A percentile compares a stretch with the other conserved stretches of the same genome.
phyloP scores from a whole-genome alignment of 805 yeast species.

The Pichia californica region DNA sequence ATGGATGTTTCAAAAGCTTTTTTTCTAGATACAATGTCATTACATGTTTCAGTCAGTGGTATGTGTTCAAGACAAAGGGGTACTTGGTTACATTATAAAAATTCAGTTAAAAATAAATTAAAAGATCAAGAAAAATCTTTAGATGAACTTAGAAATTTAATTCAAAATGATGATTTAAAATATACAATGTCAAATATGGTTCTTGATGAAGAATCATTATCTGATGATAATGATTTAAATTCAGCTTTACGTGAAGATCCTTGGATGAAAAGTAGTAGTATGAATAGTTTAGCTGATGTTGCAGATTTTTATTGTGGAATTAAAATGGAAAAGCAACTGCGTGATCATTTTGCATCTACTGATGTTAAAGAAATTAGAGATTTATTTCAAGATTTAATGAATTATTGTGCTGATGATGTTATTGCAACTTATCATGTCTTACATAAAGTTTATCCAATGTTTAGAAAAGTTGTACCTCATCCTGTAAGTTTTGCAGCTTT shows the following conservation, averaged over 20 bases:
- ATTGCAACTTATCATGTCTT: constrained; percentile 66
- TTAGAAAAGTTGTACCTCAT: constrained; percentile 69
- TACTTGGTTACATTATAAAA: constrained; percentile 58
- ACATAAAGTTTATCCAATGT: constrained; percentile 61
- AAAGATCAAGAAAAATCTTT: constrained; percentile 15
- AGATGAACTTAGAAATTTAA: constrained; percentile 16
- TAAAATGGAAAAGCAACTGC: constrained; percentile 53
- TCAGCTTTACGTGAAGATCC: constrained; percentile 53
- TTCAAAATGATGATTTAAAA: constrained; percentile 21
- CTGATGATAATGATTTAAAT: constrained; percentile 12
- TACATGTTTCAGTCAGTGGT: constrained; percentile 87
- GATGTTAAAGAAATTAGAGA: constrained; percentile 49
- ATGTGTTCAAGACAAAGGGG: constrained; percentile 90
- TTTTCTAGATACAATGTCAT: constrained; percentile 84
- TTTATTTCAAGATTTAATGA: constrained; percentile 55
- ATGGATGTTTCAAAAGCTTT: constrained; percentile 63
- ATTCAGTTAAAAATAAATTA: constrained; percentile 27
- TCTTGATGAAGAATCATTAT: constrained; percentile 28
- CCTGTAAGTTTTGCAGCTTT: constrained; percentile 92
- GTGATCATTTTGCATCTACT: constrained; percentile 57
- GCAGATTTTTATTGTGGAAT: constrained; percentile 72
- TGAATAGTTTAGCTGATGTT: constrained; percentile 75
- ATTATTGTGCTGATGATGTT: constrained; percentile 85
- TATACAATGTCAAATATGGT: constrained; percentile 25
- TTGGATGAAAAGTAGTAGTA: constrained; percentile 73